These are phyloP conservation scores for Entrophospora sp. DNA, from an alignment of 192 early-diverging fungal species.

Conservation along the genomic window DNA sequence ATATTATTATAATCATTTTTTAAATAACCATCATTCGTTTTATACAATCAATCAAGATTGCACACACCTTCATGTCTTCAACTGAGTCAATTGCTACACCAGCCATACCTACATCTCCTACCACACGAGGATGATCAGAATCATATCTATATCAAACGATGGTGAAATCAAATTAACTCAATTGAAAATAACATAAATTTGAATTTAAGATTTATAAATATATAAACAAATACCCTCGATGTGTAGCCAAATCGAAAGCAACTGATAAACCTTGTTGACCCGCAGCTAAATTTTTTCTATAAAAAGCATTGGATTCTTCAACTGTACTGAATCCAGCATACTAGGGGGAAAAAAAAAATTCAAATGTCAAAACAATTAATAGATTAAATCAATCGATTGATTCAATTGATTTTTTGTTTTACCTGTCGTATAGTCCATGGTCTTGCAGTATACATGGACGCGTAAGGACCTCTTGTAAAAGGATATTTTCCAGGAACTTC, in stretches of 20 bases:
- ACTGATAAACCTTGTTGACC: constrained; percentile 84
- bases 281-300: constrained; percentile 78
- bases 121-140: constrained; percentile 81
- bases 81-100: constrained; percentile 88
- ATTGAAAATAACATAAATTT: neutral
- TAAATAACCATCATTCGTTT: too few relatives aligned
- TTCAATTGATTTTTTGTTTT: neutral
- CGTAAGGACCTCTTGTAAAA: constrained; percentile 77
- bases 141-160: too few relatives aligned
- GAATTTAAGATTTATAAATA: neutral
- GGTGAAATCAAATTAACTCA: neutral
- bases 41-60: too few relatives aligned
- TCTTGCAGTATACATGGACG: constrained; percentile 75
- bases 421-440: constrained; percentile 86
- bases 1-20: too few relatives aligned
- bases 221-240: constrained; percentile 54
- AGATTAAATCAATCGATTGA: too few relatives aligned
- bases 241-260: constrained; percentile 86
- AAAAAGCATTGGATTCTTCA: constrained; percentile 85
- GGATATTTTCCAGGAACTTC: constrained; percentile 81
- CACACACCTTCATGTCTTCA: constrained; percentile 79
- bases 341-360: constrained; percentile 31
- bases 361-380: too few relatives aligned
- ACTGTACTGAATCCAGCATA: constrained; percentile 90
- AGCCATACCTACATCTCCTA: constrained; percentile 89